phyloP scores from a whole-genome alignment of 2,329 filamentous ascomycete species.

The Rutstroemia sp. region DNA sequence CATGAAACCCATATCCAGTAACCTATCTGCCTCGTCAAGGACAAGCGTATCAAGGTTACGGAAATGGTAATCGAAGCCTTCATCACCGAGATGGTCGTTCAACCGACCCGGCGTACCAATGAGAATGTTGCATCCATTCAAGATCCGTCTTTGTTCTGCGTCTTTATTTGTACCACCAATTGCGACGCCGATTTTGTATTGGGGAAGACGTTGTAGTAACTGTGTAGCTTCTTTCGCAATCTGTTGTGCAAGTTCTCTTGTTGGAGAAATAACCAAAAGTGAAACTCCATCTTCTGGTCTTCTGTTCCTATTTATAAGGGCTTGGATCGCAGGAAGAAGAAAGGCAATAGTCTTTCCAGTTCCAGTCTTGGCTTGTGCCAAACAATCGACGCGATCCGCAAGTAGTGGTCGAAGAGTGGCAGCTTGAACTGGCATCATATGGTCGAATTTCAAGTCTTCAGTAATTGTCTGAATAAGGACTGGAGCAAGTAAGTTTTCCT shows the following conservation, averaged over 20 bases:
- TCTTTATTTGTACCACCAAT: constrained; percentile 85
- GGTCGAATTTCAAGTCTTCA: constrained; percentile 64
- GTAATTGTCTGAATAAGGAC: constrained; percentile 53
- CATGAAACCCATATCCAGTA: constrained; percentile 90
- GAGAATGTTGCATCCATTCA: constrained; percentile 76
- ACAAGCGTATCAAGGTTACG: constrained; percentile 79
- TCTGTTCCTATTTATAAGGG: constrained; percentile 43
- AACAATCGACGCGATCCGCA: constrained; percentile 54
- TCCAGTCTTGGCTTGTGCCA: constrained; percentile 93
- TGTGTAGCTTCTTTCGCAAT: constrained; percentile 67
- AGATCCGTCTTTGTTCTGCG: constrained; percentile 58
- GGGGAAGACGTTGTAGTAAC: constrained; percentile 24
- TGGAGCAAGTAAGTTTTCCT: constrained; percentile 38
- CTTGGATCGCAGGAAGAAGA: constrained; percentile 74
- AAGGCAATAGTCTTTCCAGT: constrained; percentile 97
- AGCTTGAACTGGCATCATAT: constrained; percentile 89
- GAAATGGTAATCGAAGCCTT: constrained; percentile 30
- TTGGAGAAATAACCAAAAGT: constrained; percentile 69
- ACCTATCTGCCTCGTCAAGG: constrained; percentile 94
- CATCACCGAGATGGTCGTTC: constrained; percentile 63
- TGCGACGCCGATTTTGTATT: constrained; percentile 58
- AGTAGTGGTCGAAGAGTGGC: constrained; percentile 76
- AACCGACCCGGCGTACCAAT: constrained; percentile 87
- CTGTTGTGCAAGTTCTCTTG: constrained; percentile 73
- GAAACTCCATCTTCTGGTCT: constrained; percentile 40